Evolutionary conservation across 768 basidiomycete species (phyloP).

Genomic region (Pseudohyphozyma bogoriensis): DNA sequence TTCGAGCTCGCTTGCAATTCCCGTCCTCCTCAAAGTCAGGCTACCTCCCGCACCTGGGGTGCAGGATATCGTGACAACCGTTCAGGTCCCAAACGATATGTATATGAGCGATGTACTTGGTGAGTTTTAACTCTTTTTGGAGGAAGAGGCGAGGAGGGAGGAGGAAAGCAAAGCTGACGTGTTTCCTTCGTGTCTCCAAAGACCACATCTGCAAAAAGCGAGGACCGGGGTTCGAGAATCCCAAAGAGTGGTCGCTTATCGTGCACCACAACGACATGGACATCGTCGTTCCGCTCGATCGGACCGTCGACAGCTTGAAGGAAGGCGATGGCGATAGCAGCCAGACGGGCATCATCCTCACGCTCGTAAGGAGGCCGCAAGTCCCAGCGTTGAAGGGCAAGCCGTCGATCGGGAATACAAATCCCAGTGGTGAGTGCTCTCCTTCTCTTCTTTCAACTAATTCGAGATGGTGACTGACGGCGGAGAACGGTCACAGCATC

Average conservation of each 20-base stretch:
- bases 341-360: too few relatives aligned
- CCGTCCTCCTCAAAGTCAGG: conserved; percentile 6
- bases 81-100: conserved; percentile 58
- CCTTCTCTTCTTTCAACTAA: not conserved
- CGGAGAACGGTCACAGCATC: conserved; percentile 61
- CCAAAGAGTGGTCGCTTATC: conserved; percentile 71
- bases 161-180: conserved; percentile 10
- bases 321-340: too few relatives aligned
- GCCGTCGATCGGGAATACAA: conserved; percentile 51
- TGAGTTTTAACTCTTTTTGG: not conserved
- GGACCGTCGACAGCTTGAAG: conserved; percentile 90
- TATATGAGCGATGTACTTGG: conserved; percentile 30
- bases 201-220: conserved; percentile 43
- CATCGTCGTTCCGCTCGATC: conserved; percentile 77
- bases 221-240: conserved; percentile 53
- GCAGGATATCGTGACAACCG: conserved; percentile 3
- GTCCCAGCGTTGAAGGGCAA: not conserved
- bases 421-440: conserved; percentile 65
- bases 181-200: not conserved
- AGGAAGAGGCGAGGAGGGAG: not conserved
- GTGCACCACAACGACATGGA: conserved; percentile 51
- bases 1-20: conserved; percentile 3
- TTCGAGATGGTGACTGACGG: not conserved
- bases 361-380: not conserved
- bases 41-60: conserved; percentile 1